Percentiles rank a stretch among this genome's conserved stretches.
Evolutionary conservation across 2,329 filamentous ascomycete genomes (phyloP).

Genomic region (Penicillium decumbens): DNA sequence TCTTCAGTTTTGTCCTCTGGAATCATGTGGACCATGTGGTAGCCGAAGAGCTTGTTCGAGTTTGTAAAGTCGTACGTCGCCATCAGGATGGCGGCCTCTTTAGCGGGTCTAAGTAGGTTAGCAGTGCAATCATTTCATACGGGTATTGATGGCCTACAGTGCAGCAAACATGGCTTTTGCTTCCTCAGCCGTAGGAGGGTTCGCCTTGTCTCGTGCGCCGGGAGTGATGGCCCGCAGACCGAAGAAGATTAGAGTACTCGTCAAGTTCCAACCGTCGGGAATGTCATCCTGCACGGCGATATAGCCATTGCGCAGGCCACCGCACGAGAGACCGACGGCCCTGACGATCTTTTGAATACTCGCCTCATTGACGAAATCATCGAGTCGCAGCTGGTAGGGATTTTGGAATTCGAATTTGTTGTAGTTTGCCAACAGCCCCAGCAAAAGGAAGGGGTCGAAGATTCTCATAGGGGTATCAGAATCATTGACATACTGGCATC

Average conservation of each 20-base stretch:
- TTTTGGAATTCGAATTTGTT: constrained; percentile 99
- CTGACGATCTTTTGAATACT: constrained; percentile 77
- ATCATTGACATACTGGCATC: constrained; percentile 70
- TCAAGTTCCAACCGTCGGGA: constrained; percentile 82
- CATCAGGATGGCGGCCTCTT: constrained; percentile 73
- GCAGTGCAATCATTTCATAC: constrained; percentile 3
- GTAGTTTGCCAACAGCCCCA: constrained; percentile 90
- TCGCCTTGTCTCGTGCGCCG: constrained; percentile 57
- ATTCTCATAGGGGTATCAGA: constrained; percentile 60
- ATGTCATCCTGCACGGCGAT: constrained; percentile 83
- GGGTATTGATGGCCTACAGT: constrained; percentile 50
- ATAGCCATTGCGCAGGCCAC: constrained; percentile 66
- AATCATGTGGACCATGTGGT: constrained; percentile 66
- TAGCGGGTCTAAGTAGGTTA: constrained; percentile 60
- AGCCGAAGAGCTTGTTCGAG: constrained; percentile 92
- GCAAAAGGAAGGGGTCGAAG: constrained; percentile 71
- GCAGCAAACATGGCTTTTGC: constrained; percentile 75
- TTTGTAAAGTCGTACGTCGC: constrained; percentile 90
- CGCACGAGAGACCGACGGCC: constrained; percentile 69
- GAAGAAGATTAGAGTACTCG: constrained; percentile 75
- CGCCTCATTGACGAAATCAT: constrained; percentile 90
- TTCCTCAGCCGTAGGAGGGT: constrained; percentile 68
- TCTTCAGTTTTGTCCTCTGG: constrained; percentile 61
- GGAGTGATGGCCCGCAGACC: constrained; percentile 73
- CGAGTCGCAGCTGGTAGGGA: constrained; percentile 83